Evolutionary conservation across 83 land plant species (phyloP), one percentile per base, ranked within the genome.

Genomic region (Picea abies): DNA sequence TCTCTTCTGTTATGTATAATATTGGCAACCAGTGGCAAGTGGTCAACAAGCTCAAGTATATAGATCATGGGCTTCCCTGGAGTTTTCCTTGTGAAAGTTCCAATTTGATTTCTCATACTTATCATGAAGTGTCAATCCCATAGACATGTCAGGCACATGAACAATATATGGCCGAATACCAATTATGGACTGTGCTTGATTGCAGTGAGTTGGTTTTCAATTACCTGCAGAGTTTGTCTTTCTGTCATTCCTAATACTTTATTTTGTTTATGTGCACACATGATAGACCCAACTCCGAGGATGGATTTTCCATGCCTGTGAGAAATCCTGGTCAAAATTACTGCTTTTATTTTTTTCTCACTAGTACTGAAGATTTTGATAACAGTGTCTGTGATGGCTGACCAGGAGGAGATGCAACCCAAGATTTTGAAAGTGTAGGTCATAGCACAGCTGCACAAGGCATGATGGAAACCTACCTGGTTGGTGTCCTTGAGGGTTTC

Each of bases 371-470:
- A 49, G 23, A 72, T 72, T 72, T 37, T 72, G 56, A 72, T 20
- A 49, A 0, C 10, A 39, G 20, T 41, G 76, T 72, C 56, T 72
- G 76, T 72, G 56, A 20, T 72, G 78, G 17, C 11, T 29, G 56
- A 47, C 17, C 80, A 79, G 80, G 80, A 61, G 26, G 63, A 60
- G 80, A 78, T 60, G 80, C 80, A 78, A 78, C 80, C 17, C 80
- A 60, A 32, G 80, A 79, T 61, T 79, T 79, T 79, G 80, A 79
- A 61, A 63, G 60, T 61, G 22, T 79, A 35, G 80, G 80, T 32
- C 80, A 79, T 63, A 79, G 80, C 63, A 17, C 9, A 61, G 63
- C 65, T 58, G 80, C 80, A 29, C 4, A 61, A 49, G 80, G 63
- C 17, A 8, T 79, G 80, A 60, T 79, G 80, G 44, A 61, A 2